Evolutionary conservation across 1,284 basidiomycete species (phyloP), one percentile per base, ranked within the genome.

Genomic region (Grifola frondosa): DNA sequence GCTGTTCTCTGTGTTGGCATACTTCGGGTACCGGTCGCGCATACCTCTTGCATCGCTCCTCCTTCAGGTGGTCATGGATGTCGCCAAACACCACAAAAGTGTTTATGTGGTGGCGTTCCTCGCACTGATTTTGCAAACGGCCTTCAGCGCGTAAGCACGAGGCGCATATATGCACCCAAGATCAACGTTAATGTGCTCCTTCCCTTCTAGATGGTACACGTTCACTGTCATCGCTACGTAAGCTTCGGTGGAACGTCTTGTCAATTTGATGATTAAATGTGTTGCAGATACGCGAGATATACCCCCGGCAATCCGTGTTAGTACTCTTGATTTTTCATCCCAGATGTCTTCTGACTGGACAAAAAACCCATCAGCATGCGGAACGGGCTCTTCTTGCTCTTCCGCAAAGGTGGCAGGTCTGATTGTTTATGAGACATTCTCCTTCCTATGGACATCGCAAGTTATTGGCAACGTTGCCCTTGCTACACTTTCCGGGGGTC

Each of bases 381-480:
- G 57, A 4, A 59, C 55, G 4, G 73, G 71, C 13, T 67, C 70
- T 0, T 66, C 66, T 5, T 80, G 79, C 44, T 79, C 77, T 0
- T 71, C 69, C 3, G 66, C 64, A 5, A 81, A 74, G 34, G 77
- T 83, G 19, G 71, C 77, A 0, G 90, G 91, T 1, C 68, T 92
- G 8, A 76, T 92, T 45, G 81, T 92, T 61, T 93, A 80, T 57
- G 77, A 81, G 46, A 80, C 83, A 1, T 92, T 92, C 65, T 83
- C 83, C n/a, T 92, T 81, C 68, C 72, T 90, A 31, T 92, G 89
- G 88, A 85, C 81, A 9, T 86, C 84, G 1, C 84, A 87, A 65
- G 88, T 91, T 22, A 77, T 89, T 31, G 80, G 79, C 28, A 93
- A 93, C 57, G 80, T 93, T 28, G 77, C 87, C 1, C 73, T 93